Percentiles rank a stretch among this genome's conserved stretches.
These are phyloP conservation scores for Cladosporium sp. DNA, from an alignment of 2,329 filamentous ascomycete species.

Conservation along the genomic window DNA sequence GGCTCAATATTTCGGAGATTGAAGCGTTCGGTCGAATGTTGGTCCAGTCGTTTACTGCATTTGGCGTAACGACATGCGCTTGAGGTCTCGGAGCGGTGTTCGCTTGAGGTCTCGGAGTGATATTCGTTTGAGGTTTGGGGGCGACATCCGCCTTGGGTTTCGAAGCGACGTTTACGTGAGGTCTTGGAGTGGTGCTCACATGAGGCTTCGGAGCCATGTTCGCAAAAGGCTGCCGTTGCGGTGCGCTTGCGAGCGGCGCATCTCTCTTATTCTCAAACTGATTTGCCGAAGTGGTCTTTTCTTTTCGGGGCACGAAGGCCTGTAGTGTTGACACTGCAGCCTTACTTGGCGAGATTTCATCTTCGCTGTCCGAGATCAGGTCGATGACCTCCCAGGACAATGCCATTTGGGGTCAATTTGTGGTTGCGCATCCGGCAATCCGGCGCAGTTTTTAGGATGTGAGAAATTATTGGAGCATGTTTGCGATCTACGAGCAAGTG, in stretches of 20 bases:
- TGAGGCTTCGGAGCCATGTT: background rate
- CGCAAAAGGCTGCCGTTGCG: background rate
- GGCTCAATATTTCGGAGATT: background rate
- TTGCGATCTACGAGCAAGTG: background rate
- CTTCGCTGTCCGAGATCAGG: constrained; percentile 12
- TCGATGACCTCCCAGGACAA: constrained; percentile 2
- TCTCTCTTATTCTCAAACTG: background rate
- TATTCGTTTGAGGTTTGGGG: too few relatives aligned
- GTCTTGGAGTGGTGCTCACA: background rate
- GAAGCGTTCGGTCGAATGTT: background rate
- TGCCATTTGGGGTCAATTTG: background rate
- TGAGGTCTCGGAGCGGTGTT: background rate
- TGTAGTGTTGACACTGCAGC: constrained; percentile 8
- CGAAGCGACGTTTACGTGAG: background rate
- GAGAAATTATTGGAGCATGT: background rate
- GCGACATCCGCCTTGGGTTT: background rate
- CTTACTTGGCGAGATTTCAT: constrained; percentile 10
- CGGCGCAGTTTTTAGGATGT: background rate
- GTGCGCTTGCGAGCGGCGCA: background rate
- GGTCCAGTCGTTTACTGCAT: background rate
- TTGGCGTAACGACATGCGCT: background rate
- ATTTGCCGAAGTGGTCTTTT: constrained; percentile 7
- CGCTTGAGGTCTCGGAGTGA: background rate
- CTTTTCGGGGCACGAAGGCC: constrained; percentile 14
- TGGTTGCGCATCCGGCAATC: background rate